Evolutionary conservation across 1,139 yeast genomes (phyloP).

Genomic region (Debaryomyces singareniensis): DNA sequence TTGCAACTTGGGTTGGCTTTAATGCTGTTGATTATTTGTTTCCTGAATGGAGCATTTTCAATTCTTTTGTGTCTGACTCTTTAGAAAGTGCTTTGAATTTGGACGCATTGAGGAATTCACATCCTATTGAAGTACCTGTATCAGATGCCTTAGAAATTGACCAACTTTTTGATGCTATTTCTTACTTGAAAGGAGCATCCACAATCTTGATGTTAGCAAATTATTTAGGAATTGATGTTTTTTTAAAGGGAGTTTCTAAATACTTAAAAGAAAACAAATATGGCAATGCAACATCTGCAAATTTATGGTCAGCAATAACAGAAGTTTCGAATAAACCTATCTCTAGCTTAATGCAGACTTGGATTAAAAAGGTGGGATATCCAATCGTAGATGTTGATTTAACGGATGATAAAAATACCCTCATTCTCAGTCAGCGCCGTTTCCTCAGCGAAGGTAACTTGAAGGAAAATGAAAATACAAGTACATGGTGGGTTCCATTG

Average conservation of each 20-base stretch:
- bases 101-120: constrained; percentile 71
- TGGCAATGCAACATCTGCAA: constrained; percentile 72
- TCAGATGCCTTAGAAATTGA: constrained; percentile 74
- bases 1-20: constrained; percentile 76
- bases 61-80: constrained; percentile 60
- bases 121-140: constrained; percentile 84
- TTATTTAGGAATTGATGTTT: constrained; percentile 59
- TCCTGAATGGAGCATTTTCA: constrained; percentile 88
- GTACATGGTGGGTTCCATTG: constrained; percentile 75
- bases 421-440: constrained; percentile 63
- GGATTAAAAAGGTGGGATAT: constrained; percentile 82
- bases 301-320: constrained; percentile 72
- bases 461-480: constrained; percentile 61
- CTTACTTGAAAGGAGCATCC: constrained; percentile 80
- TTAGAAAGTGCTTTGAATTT: constrained; percentile 65
- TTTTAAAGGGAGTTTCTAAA: constrained; percentile 65
- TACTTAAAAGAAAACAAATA: constrained; percentile 67
- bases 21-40: constrained; percentile 64
- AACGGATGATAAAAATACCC: constrained; percentile 26
- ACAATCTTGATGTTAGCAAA: constrained; percentile 65
- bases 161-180: constrained; percentile 76
- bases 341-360: constrained; percentile 62
- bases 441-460: constrained; percentile 77
- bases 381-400: constrained; percentile 62
- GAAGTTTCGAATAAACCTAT: constrained; percentile 75